Evolutionary conservation across 2,329 filamentous ascomycete species (phyloP), one percentile per base, ranked within the genome.

Genomic region (Hymenoscyphus occultus): DNA sequence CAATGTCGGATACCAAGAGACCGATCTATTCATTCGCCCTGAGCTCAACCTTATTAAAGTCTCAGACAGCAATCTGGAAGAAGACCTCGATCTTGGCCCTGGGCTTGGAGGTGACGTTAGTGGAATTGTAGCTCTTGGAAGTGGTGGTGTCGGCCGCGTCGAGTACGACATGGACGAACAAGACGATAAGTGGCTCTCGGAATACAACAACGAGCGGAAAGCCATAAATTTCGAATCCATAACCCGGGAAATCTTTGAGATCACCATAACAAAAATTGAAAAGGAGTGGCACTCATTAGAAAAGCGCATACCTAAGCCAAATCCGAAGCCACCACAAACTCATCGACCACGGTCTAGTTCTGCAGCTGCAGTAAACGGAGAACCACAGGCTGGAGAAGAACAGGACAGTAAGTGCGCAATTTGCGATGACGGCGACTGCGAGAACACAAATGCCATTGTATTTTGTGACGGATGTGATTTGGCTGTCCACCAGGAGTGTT

Each of bases 91-190:
- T 22, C 77, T 81, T 56, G 76, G 78, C 1, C 74, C 77, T 42
- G 72, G 75, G 1, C 71, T 72, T 19, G 85, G 84, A 67, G 80
- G 80, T 19, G 90, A 91, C 59, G 84, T 83, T 9, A 88, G 91
- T 57, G 75, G 79, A 5, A 81, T 84, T 62, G 77, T 80, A 39
- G 78, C 80, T 4, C 78, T 81, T 48, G 79, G 80, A 4, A 78
- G 78, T 42, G 80, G 79, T 61, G 81, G 81, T 19, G 84, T 96
- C 48, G 92, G 92, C 13, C 88, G 92, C 64, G 95, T 99, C 22
- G 95, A 99, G 76, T 99, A 99, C 76, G 95, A 99, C 77, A 99
- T 99, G 95, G 95, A 99, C 74, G 95, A 99, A 78, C 95, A 99
- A 75, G 95, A 99, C 76, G 93, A 97, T 71, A 92, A 93, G 80